Evolutionary conservation across 352 stramenopile species (phyloP).

Genomic region (Globisporangium lucens): DNA sequence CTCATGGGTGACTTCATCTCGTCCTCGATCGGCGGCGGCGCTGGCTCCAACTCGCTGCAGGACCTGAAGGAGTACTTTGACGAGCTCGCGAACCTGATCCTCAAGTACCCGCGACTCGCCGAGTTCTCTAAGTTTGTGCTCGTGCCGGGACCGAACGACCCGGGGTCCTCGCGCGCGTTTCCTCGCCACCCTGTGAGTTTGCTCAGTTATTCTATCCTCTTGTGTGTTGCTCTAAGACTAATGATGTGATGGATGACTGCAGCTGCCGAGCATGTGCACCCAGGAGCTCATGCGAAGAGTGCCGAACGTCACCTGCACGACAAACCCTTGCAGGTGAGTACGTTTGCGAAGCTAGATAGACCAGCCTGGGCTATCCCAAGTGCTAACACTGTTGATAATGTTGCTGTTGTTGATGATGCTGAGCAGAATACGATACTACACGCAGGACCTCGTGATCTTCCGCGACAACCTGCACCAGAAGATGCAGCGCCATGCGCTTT

Average conservation of each 20-base stretch:
- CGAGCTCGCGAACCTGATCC: slow-evolving; percentile 89
- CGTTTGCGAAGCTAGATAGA: background rate
- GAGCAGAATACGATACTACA: slow-evolving; percentile 86
- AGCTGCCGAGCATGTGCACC: slow-evolving; percentile 73
- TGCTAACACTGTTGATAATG: background rate
- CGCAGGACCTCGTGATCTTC: slow-evolving; percentile 93
- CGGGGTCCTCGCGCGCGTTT: slow-evolving; percentile 75
- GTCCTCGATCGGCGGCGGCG: slow-evolving; percentile 65
- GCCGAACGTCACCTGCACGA: slow-evolving; percentile 80
- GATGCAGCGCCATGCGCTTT: slow-evolving; percentile 84
- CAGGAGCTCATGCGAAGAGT: slow-evolving; percentile 64
- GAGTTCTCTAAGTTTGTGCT: slow-evolving; percentile 89
- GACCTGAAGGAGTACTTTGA: slow-evolving; percentile 87
- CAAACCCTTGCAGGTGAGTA: slow-evolving; percentile 86
- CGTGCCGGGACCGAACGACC: slow-evolving; percentile 91
- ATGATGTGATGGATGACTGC: slow-evolving; percentile 3
- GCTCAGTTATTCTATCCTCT: background rate
- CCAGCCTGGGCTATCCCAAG: background rate
- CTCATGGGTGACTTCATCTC: slow-evolving; percentile 95
- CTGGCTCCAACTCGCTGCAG: slow-evolving; percentile 61
- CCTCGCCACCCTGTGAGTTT: slow-evolving; percentile 68
- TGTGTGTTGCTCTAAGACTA: background rate
- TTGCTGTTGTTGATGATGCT: background rate
- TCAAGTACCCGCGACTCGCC: slow-evolving; percentile 79
- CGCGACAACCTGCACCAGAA: slow-evolving; percentile 91